Evolutionary conservation across 148 eudicot species (phyloP).

Genomic region (Rhododendron henanense): DNA sequence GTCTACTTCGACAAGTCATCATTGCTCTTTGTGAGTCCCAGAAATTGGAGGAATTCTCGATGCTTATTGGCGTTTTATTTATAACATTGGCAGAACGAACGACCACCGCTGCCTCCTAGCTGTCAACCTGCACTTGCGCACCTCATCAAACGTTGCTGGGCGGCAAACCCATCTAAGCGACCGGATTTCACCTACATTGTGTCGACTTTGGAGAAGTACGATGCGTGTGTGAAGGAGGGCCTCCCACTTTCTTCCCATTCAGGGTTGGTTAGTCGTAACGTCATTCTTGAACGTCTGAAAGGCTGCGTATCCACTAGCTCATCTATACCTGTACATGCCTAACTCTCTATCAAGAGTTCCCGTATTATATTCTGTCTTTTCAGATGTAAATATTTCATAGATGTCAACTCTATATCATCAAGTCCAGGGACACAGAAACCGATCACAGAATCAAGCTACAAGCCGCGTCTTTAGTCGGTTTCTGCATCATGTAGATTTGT

Average conservation of each 20-base stretch:
- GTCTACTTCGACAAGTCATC: background rate
- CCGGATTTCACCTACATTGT: conserved; percentile 89
- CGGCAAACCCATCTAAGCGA: conserved; percentile 78
- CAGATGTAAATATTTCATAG: background rate
- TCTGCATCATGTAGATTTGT: background rate
- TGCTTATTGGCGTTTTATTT: background rate
- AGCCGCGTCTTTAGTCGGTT: background rate
- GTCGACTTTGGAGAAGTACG: conserved; percentile 65
- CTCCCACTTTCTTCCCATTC: conserved; percentile 74
- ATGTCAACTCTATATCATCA: background rate
- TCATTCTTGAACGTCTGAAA: conserved; percentile 59
- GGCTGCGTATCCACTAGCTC: conserved; percentile 59
- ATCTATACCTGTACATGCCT: conserved; percentile 63
- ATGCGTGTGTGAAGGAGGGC: conserved; percentile 84
- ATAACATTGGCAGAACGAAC: conserved; percentile 53
- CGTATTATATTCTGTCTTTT: background rate
- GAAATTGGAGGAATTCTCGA: background rate
- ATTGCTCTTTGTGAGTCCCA: background rate
- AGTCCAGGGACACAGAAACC: background rate
- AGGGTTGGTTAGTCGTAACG: conserved; percentile 46
- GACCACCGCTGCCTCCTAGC: conserved; percentile 89
- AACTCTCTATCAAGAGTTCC: conserved; percentile 10
- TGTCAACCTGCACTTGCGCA: conserved; percentile 93
- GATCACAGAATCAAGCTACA: background rate
- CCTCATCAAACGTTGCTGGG: conserved; percentile 89